Base-by-base conservation (phyloP, 805 yeast genomes). In the Yarrowia deformans region DNA sequence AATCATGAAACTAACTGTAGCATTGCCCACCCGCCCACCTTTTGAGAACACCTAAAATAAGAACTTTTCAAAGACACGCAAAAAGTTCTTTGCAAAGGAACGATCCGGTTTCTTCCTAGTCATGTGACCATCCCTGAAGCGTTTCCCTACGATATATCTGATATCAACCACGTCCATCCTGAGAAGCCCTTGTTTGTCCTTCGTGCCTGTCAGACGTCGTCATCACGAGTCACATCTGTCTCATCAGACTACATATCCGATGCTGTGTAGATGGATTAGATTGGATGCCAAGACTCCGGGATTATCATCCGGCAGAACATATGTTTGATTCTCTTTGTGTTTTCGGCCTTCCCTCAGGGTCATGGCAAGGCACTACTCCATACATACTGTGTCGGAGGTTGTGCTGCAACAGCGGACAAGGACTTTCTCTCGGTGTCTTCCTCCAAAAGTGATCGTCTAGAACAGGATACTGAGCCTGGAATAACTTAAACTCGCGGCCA, bases 21-120 rank as follows among this genome's bases (percentile, higher is more conserved):
- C 18, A 18, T 13, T n/a, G 14, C 32, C 60, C 60, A 54, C 60
- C 60, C 45, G 60, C 60, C 60, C 60, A 54, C 60, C 60, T 54
- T 19, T 19, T 8, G 39, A 29, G 10, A 14, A 48, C 18, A 29
- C 52, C 8, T 35, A 18, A 18, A 18, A 35, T 9, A 12, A 9
- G 18, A 37, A 18, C 43, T 37, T 54, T 54, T 37, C 43, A 37
- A 37, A 54, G 56, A 50, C 56, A 54, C 32, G 34, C 4, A 34
- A 48, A 49, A 49, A n/a, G 54, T 13, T 8, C 37, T 29, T 14
- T 49, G 10, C 2, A 8, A 16, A 49, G 19, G 12, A 8, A 19
- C 49, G 23, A 5, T 7, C 13, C 12, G 13, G 37, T 3, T 29
- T 32, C 8, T 9, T 16, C 4, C 10, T 9, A 14, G 56, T 37